phyloP scores from a whole-genome alignment of 768 basidiomycete genomes.

The Suillus luteus region DNA sequence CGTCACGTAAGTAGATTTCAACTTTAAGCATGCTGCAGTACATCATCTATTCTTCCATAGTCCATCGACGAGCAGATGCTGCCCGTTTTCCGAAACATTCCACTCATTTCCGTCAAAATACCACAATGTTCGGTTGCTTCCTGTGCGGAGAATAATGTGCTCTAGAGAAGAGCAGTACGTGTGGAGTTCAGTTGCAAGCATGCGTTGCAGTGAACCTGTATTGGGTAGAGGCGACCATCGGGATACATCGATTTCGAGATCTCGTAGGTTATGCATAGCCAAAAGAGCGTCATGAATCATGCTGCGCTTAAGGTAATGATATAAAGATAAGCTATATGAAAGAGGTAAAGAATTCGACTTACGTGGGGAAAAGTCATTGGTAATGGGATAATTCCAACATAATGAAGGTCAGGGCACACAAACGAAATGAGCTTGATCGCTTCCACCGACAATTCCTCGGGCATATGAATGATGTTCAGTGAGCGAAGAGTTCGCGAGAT shows the following conservation, averaged over 20 bases:
- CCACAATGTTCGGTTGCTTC: slow-evolving; percentile 32
- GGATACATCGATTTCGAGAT: slow-evolving; percentile 40
- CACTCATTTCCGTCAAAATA: slow-evolving; percentile 39
- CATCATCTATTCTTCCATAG: slow-evolving; percentile 32
- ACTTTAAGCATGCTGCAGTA: slow-evolving; percentile 10
- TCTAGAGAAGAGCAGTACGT: slow-evolving; percentile 39
- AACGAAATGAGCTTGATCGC: slow-evolving; percentile 35
- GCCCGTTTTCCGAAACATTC: slow-evolving; percentile 28
- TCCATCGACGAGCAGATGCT: slow-evolving; percentile 29
- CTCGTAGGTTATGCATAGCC: slow-evolving; percentile 35
- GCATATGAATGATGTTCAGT: slow-evolving; percentile 38
- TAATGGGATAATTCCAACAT: slow-evolving; percentile 42
- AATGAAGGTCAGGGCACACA: slow-evolving; percentile 36
- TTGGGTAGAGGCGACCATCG: slow-evolving; percentile 36
- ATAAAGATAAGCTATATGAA: slow-evolving; percentile 10
- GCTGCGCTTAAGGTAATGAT: slow-evolving; percentile 24
- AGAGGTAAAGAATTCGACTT: slow-evolving; percentile 22
- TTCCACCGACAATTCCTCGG: slow-evolving; percentile 34
- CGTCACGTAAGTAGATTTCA: slow-evolving; percentile 27
- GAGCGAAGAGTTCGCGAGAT: slow-evolving; percentile 37
- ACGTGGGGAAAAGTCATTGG: slow-evolving; percentile 37
- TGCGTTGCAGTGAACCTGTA: slow-evolving; percentile 34
- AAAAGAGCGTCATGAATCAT: slow-evolving; percentile 39
- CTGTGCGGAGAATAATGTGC: slow-evolving; percentile 37
- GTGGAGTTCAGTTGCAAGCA: slow-evolving; percentile 41